These are phyloP conservation scores for Heimioporus sp. DNA, from an alignment of 768 basidiomycete species.

Conservation along the genomic window DNA sequence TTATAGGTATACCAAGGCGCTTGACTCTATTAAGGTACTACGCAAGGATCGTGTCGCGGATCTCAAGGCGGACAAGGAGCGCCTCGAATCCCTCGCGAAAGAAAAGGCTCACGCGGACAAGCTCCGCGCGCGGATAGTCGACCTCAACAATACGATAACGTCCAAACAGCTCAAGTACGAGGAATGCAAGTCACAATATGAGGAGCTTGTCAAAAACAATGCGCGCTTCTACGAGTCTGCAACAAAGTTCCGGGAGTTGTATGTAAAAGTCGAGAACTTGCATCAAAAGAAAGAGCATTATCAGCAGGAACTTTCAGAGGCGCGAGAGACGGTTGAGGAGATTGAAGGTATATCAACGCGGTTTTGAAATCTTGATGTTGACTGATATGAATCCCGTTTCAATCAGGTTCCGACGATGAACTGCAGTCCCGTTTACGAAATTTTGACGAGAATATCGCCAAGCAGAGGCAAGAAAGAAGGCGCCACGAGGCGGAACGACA, in stretches of 20 bases:
- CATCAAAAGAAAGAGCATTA: constrained; percentile 60
- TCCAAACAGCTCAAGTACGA: constrained; percentile 75
- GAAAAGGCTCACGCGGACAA: constrained; percentile 90
- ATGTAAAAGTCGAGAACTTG: constrained; percentile 63
- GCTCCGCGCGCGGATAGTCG: constrained; percentile 62
- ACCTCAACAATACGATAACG: constrained; percentile 59
- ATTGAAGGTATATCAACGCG: constrained; percentile 46
- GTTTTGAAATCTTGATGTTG: too few species aligned
- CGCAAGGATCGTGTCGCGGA: constrained; percentile 90
- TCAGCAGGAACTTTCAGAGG: constrained; percentile 58
- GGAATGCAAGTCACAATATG: constrained; percentile 61
- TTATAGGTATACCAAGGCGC: constrained; percentile 89
- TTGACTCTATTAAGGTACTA: constrained; percentile 86
- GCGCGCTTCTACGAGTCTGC: constrained; percentile 79
- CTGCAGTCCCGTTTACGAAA: constrained; percentile 54
- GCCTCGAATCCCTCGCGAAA: constrained; percentile 67
- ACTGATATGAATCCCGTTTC: background rate
- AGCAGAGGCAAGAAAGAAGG: constrained; percentile 48
- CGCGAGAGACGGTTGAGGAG: constrained; percentile 64
- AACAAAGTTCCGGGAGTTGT: constrained; percentile 83
- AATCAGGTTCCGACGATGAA: constrained; percentile 70
- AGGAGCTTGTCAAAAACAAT: constrained; percentile 66
- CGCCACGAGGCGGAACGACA: constrained; percentile 51
- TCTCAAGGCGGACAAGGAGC: constrained; percentile 90
- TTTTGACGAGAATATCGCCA: constrained; percentile 55